Conservation (phyloP, 1,284 basidiomycete species). For the Omphalotus olearius region DNA sequence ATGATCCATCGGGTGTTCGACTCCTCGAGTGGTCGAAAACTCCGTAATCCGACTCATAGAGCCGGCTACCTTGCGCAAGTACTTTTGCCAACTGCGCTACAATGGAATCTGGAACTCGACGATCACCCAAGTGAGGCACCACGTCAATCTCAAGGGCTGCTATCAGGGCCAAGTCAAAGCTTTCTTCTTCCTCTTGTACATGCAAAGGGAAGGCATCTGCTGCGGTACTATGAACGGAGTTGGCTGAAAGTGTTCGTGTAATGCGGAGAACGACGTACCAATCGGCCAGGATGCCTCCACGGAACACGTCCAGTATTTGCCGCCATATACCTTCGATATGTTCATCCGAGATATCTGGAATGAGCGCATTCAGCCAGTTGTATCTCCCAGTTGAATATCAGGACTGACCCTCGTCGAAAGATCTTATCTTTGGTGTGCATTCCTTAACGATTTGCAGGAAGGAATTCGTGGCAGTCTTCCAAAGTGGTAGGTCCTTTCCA, state of each 20-base stretch:
- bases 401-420: slow-evolving; percentile 38
- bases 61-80: slow-evolving; percentile 70
- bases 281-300: slow-evolving; percentile 80
- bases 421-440: slow-evolving; percentile 44
- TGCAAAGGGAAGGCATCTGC: slow-evolving; percentile 56
- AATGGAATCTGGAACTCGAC: slow-evolving; percentile 69
- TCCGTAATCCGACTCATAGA: slow-evolving; percentile 48
- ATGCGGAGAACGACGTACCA: slow-evolving; percentile 47
- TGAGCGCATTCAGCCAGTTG: neutral
- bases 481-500: slow-evolving; percentile 81
- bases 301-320: slow-evolving; percentile 81
- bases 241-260: neutral
- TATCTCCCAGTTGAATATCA: slow-evolving; percentile 15
- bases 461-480: slow-evolving; percentile 83
- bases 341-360: slow-evolving; percentile 51
- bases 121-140: slow-evolving; percentile 68
- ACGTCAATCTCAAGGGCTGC: slow-evolving; percentile 76
- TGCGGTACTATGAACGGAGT: slow-evolving; percentile 36
- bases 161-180: slow-evolving; percentile 83
- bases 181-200: slow-evolving; percentile 76
- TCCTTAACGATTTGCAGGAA: slow-evolving; percentile 71
- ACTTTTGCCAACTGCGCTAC: slow-evolving; percentile 69
- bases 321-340: slow-evolving; percentile 79
- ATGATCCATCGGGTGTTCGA: slow-evolving; percentile 10
- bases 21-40: slow-evolving; percentile 26